Conservation (phyloP, 2,329 filamentous ascomycete genomes). For the Chaetothyriales sp. region DNA sequence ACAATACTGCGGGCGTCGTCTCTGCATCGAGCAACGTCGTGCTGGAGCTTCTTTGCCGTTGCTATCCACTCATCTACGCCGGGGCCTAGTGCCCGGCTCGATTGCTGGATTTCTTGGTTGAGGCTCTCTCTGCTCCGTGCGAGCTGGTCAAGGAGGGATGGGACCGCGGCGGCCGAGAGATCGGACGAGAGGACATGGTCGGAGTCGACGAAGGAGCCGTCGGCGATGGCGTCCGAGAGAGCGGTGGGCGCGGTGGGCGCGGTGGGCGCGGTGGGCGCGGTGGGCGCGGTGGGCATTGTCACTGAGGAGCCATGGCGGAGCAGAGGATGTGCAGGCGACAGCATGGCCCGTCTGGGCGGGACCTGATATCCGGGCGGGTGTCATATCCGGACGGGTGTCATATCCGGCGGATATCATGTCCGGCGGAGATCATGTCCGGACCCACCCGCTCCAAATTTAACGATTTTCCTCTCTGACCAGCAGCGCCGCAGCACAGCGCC, state of each 20-base stretch:
- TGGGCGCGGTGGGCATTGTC: neutral
- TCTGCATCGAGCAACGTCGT: constrained; percentile 70
- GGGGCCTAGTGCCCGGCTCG: constrained; percentile 63
- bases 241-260: neutral
- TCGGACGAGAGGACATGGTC: constrained; percentile 42
- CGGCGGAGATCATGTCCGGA: neutral
- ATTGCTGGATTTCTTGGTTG: constrained; percentile 53
- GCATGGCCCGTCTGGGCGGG: neutral
- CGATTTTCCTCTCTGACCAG: neutral
- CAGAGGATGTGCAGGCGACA: neutral
- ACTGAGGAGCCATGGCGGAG: neutral
- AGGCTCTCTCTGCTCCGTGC: constrained; percentile 36
- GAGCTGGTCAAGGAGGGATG: constrained; percentile 38
- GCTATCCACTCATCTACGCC: constrained; percentile 77
- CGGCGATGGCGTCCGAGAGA: constrained; percentile 13
- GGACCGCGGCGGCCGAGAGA: constrained; percentile 36
- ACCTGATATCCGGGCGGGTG: neutral
- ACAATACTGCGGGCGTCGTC: constrained; percentile 70
- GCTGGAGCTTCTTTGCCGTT: constrained; percentile 70
- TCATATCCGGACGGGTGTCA: neutral
- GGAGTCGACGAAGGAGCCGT: constrained; percentile 43
- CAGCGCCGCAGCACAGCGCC: neutral
- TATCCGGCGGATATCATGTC: neutral
- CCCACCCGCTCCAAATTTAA: neutral
- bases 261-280: neutral